Conservation (phyloP, 768 basidiomycete species). For the Cytidiella melzeri region DNA sequence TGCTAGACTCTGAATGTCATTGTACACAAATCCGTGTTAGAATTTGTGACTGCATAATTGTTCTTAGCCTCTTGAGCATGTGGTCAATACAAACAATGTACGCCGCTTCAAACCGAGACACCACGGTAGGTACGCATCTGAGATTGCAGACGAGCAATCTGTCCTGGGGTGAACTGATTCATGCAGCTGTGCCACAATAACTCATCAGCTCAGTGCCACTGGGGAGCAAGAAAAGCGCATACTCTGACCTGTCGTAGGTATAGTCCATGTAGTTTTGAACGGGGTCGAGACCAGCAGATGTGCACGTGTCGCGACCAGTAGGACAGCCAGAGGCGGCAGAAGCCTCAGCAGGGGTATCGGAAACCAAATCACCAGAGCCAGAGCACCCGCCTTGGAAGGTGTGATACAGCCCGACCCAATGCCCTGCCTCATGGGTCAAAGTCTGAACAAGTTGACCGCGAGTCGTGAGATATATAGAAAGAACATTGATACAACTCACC, state of each 20-base stretch:
- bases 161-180: conserved; percentile 40
- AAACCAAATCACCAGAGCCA: conserved; percentile 35
- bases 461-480: neutral
- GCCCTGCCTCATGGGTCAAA: conserved; percentile 52
- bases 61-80: no score
- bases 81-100: neutral
- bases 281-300: conserved; percentile 30
- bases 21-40: no score
- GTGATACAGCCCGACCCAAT: conserved; percentile 56
- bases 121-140: conserved; percentile 42
- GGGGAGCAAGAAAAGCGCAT: no score
- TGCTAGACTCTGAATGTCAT: no score
- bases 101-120: conserved; percentile 23
- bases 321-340: conserved; percentile 34
- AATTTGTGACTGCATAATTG: no score
- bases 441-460: conserved; percentile 25
- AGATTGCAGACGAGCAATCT: conserved; percentile 31
- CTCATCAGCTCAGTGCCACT: no score
- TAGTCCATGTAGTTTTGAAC: conserved; percentile 54
- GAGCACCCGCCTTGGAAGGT: conserved; percentile 50
- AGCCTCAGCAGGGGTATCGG: conserved; percentile 42
- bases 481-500: conserved; percentile 9
- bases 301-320: conserved; percentile 25
- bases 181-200: conserved; percentile 32
- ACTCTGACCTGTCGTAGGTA: conserved; percentile 36